Base-by-base conservation (phyloP, 305 asterid species). In the Fraxinus albicans region DNA sequence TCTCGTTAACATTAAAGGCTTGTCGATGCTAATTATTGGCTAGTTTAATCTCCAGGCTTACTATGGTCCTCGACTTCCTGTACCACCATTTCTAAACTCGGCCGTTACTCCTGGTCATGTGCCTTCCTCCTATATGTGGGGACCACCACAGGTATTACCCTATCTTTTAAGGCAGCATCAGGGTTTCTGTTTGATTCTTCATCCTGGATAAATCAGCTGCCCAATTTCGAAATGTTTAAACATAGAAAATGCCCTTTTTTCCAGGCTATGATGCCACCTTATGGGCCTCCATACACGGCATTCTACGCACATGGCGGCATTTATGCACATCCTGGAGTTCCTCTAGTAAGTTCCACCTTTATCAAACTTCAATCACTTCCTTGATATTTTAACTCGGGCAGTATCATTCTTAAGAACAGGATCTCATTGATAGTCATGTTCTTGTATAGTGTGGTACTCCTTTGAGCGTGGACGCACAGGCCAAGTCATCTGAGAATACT, bases 111-210 rank as follows among this genome's bases (percentile, higher is more conserved):
- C 98, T 76, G 94, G 95, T 83, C 99, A 92, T 53, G 86, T 93
- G 4, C 95, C 94, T 25, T 96, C 91, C 47, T 94, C 98, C 63
- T 96, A 91, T 81, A 93, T 96, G 95, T 96, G 99, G 99, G 98
- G 90, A 63, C 97, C 99, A 17, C 93, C 98, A 42, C 98, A 96
- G 99, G 99, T 96, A 29, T 29, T 84, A 60, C 31, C 13, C 27
- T 1, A 69, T 40, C 81, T 34, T 8, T 53, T 8, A 76, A 31
- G 25, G 55, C 86, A 77, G 27, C 55, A 19, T 69, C 76, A 34
- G 73, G 31, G n/a, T 47, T 47, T 13, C 58, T 13, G 58, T 47
- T 13, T 13, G 58, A 47, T 47, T 47, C 58, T 47, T 47, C 58
- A 47, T 47, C 58, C 58, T 47, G n/a, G 50, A 47, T 55, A 73